These are phyloP conservation scores for Cercospora sp. DNA, from an alignment of 2,329 filamentous ascomycete genomes.

Conservation along the genomic window DNA sequence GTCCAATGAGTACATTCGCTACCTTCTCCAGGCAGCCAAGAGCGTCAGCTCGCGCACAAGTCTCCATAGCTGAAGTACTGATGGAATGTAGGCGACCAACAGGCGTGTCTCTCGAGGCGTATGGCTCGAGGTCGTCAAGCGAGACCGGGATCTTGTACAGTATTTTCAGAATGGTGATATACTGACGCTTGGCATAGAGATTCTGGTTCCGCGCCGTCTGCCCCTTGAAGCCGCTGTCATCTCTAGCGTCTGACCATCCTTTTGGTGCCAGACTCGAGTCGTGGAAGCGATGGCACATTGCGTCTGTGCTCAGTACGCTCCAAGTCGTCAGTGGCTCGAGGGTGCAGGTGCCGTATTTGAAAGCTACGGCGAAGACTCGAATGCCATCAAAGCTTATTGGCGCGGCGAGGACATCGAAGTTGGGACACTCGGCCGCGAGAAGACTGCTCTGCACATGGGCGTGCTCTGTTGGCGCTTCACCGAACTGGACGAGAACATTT, in stretches of 20 bases:
- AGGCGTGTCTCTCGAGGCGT: not conserved
- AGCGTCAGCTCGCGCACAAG: slow-evolving; percentile 3
- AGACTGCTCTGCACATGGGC: not conserved
- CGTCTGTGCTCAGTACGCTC: slow-evolving; percentile 2
- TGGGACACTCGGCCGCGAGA: not conserved
- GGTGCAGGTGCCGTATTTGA: not conserved
- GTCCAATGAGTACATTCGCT: not conserved
- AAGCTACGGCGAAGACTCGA: not conserved
- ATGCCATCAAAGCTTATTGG: not conserved
- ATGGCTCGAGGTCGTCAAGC: slow-evolving; percentile 5
- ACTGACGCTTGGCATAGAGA: slow-evolving; percentile 6
- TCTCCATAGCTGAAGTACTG: slow-evolving; percentile 3
- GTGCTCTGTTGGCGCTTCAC: not conserved
- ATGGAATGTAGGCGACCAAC: not conserved
- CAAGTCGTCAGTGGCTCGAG: not conserved
- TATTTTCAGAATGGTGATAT: slow-evolving; percentile 9
- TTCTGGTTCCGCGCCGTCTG: slow-evolving; percentile 8
- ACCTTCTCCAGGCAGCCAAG: not conserved
- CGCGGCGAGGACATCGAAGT: not conserved
- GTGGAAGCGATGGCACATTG: not conserved
- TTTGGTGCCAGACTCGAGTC: slow-evolving; percentile 10
- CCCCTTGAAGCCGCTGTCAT: not conserved
- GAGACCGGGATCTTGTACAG: not conserved
- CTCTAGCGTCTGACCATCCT: slow-evolving; percentile 3
- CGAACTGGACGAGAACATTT: not conserved